Percentiles rank a stretch among this genome's conserved stretches.
phyloP scores from a whole-genome alignment of 2,329 filamentous ascomycete species.

The Aureobasidium vineae region DNA sequence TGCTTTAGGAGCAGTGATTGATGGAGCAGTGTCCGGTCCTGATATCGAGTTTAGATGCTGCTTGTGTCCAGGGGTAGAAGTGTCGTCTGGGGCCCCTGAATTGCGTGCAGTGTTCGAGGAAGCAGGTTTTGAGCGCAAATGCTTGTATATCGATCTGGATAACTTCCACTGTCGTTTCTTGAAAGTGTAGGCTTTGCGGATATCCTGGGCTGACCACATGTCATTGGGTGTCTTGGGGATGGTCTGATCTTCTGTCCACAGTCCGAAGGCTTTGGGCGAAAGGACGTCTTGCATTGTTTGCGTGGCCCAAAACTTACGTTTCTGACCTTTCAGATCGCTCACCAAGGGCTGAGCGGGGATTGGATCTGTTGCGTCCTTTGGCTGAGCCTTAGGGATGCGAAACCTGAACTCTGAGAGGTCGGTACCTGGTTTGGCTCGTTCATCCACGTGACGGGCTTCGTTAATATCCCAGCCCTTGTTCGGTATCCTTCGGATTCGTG shows the following conservation, averaged over 20 bases:
- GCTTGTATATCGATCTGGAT: no score
- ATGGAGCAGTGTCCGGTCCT: no score
- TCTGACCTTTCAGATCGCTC: background rate
- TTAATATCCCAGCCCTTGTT: conserved; percentile 3
- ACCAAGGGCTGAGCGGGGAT: background rate
- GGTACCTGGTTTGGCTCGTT: background rate
- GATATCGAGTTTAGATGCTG: no score
- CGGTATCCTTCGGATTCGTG: background rate
- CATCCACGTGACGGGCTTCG: background rate
- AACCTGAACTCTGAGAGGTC: background rate
- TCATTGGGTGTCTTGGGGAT: background rate
- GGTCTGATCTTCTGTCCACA: background rate
- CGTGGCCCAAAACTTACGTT: background rate
- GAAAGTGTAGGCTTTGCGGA: background rate
- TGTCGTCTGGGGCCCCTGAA: no score
- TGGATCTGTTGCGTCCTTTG: background rate
- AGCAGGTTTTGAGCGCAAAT: background rate
- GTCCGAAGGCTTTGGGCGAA: background rate
- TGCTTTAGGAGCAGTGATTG: no score
- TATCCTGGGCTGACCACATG: background rate
- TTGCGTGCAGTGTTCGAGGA: background rate
- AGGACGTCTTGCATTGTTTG: background rate
- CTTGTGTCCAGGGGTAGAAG: no score
- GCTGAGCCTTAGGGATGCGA: background rate
- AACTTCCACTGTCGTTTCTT: background rate